A percentile compares a stretch with the other conserved stretches of the same genome.
Evolutionary conservation across 441 rosid species (phyloP).

Genomic region (Gossypium aridum): DNA sequence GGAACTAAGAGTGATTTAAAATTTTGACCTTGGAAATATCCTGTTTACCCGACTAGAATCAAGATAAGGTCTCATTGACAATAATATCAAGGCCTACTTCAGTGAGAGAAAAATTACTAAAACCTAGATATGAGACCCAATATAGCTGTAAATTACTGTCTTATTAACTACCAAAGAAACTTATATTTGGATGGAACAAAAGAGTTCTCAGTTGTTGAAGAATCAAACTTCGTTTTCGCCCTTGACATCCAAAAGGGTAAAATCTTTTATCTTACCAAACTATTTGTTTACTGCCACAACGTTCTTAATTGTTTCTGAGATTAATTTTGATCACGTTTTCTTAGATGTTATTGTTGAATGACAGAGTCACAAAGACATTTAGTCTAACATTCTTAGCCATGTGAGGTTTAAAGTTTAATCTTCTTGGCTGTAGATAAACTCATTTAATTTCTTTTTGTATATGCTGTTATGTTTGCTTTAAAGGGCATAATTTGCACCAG

Average conservation of each 20-base stretch:
- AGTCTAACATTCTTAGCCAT: background rate
- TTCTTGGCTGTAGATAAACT: background rate
- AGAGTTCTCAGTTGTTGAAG: no score
- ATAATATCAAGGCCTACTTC: background rate
- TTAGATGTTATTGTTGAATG: background rate
- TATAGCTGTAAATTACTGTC: no score
- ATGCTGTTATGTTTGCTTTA: background rate
- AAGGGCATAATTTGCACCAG: background rate
- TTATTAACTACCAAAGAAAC: no score
- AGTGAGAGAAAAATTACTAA: no score
- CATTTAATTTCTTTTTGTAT: background rate
- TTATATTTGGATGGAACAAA: no score
- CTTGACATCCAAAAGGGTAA: no score
- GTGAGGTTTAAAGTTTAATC: background rate
- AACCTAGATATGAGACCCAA: no score
- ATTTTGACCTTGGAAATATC: background rate
- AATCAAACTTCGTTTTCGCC: no score
- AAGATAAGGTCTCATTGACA: background rate
- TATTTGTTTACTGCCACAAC: background rate
- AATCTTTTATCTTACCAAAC: background rate
- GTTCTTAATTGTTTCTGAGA: background rate
- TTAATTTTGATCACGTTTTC: background rate
- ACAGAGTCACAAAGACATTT: background rate
- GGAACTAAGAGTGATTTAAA: background rate
- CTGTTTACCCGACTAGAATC: background rate